These are phyloP conservation scores for Heliocybe sulcata DNA, from an alignment of 1,284 basidiomycete species.

Conservation along the genomic window DNA sequence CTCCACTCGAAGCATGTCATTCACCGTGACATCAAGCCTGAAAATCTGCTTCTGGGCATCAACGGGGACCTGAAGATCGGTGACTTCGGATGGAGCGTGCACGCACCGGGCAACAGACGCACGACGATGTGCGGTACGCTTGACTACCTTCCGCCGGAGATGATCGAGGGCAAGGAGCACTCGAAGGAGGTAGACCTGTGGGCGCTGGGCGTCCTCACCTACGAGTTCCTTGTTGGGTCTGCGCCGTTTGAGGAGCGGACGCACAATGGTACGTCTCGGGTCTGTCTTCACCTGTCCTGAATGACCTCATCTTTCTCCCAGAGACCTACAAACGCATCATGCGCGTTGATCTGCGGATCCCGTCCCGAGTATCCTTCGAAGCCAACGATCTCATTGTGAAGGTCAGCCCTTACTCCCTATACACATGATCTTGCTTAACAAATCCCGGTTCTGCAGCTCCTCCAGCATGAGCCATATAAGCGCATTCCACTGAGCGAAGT, in stretches of 20 bases:
- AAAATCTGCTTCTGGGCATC: conserved; percentile 92
- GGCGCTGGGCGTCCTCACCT: conserved; percentile 95
- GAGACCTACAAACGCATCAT: conserved; percentile 87
- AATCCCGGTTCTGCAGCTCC: conserved; percentile 50
- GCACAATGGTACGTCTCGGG: conserved; percentile 49
- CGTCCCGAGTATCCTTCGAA: conserved; percentile 53
- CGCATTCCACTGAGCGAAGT: conserved; percentile 81
- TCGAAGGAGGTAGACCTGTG: conserved; percentile 91
- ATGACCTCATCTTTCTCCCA: conserved; percentile 18
- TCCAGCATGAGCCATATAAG: conserved; percentile 81
- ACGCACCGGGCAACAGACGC: conserved; percentile 87
- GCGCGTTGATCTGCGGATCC: conserved; percentile 78
- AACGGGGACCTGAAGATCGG: conserved; percentile 98
- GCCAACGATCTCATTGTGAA: conserved; percentile 60
- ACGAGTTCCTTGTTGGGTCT: conserved; percentile 89
- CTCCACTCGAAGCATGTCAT: conserved; percentile 97
- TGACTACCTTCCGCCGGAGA: conserved; percentile 97
- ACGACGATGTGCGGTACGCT: conserved; percentile 92
- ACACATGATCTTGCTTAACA: too few relatives aligned
- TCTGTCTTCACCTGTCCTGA: background rate
- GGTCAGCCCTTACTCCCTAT: conserved; percentile 35
- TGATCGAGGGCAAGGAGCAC: conserved; percentile 90
- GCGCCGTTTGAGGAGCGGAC: conserved; percentile 93
- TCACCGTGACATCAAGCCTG: conserved; percentile 98
- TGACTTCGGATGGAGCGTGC: conserved; percentile 99